Base-by-base conservation (phyloP, 176 grass and related monocot species). In the Ensete ventricosum region DNA sequence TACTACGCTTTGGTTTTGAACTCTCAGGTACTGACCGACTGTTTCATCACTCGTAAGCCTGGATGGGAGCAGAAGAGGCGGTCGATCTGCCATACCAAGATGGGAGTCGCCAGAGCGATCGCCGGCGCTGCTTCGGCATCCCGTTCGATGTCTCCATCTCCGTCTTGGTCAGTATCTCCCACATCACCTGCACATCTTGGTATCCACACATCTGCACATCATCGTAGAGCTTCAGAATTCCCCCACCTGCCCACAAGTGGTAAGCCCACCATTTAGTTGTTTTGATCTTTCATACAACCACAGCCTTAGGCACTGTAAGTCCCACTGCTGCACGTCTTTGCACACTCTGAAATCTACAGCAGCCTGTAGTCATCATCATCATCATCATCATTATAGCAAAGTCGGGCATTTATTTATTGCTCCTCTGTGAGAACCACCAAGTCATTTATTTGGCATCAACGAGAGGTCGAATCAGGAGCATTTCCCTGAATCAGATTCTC, bases 131-230 rank as follows among this genome's bases (percentile, higher is more conserved):
- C 34, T 78, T 85, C 5, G 74, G 73, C 25, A 43, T 16, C 52
- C 50, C 55, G 55, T 48, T 52, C 16, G 71, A 58, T 21, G 59
- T 53, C 19, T 87, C 78, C 86, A 83, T 81, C 81, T 89, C 90
- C 3, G 82, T 76, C 59, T 84, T 74, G 24, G 53, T 88, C 68
- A 99, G 72, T 78, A 99, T 99, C 82, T 86, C 87, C 95, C 90
- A 99, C 95, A 99, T 99, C 55, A 94, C 95, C 52, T 94, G 88
- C 84, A 99, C 95, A 78, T 99, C 95, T 72, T 91, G 73, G 77
- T 99, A 99, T 12, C 87, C 88, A 54, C 95, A 99, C 50, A 88
- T 99, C 59, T 99, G 90, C 86, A 99, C 95, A 75, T 99, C 95
- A 65, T 90, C 82, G 73, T 87, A 84, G 11, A 99, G 86, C 25